Percentiles rank a stretch among this genome's conserved stretches.
phyloP scores from a whole-genome alignment of 2,329 filamentous ascomycete species.

The Epichloe festucae region DNA sequence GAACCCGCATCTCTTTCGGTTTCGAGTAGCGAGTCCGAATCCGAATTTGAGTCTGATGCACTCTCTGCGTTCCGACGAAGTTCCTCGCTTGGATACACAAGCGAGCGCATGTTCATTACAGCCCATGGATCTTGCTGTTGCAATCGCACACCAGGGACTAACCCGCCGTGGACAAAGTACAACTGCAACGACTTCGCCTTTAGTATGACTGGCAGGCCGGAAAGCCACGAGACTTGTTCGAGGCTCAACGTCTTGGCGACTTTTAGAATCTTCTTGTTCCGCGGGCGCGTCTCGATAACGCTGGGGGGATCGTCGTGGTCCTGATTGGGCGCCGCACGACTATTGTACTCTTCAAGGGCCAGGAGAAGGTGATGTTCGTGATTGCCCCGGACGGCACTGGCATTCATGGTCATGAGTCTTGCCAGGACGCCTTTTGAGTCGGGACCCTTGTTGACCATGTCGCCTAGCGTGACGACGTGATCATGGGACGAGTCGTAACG shows the following conservation, averaged over 20 bases:
- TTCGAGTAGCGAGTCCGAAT: background rate
- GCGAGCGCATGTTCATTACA: slow-evolving; percentile 85
- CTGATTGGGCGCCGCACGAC: slow-evolving; percentile 14
- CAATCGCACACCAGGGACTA: slow-evolving; percentile 63
- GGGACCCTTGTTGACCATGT: slow-evolving; percentile 77
- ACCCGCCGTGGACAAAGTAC: slow-evolving; percentile 70
- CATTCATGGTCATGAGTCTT: slow-evolving; percentile 57
- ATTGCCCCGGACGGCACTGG: slow-evolving; percentile 79
- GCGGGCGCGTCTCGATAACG: slow-evolving; percentile 18
- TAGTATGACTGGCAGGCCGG: slow-evolving; percentile 64
- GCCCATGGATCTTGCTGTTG: slow-evolving; percentile 61
- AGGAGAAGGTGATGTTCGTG: slow-evolving; percentile 81
- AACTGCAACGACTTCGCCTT: slow-evolving; percentile 52
- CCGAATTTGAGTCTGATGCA: background rate
- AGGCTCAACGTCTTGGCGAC: slow-evolving; percentile 38
- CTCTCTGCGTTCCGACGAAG: slow-evolving; percentile 22
- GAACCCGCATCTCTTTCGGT: background rate
- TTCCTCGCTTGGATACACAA: slow-evolving; percentile 40
- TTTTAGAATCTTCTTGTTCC: slow-evolving; percentile 32
- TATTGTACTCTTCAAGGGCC: slow-evolving; percentile 30
- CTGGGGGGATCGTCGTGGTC: slow-evolving; percentile 9
- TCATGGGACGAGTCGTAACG: slow-evolving; percentile 46
- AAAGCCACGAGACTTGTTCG: slow-evolving; percentile 56
- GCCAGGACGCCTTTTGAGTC: slow-evolving; percentile 68
- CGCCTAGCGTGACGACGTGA: slow-evolving; percentile 64